Conservation (phyloP, 352 stramenopile species). For the Blastocystis sp. region DNA sequence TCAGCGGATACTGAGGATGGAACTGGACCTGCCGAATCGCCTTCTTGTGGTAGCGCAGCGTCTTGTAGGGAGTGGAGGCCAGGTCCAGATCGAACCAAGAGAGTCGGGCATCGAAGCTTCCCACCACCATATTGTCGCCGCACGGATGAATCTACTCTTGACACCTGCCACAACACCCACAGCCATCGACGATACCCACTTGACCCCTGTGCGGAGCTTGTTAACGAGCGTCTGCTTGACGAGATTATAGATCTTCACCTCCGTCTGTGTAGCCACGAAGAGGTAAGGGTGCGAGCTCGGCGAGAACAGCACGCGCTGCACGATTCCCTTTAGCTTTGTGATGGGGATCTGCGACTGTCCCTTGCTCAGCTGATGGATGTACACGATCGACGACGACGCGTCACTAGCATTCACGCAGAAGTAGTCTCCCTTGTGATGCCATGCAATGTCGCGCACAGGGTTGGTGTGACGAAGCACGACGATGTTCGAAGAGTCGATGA, state of each 20-base stretch:
- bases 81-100: conserved; percentile 99
- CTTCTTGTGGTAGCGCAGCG: conserved; percentile 95
- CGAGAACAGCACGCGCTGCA: conserved; percentile 93
- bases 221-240: conserved; percentile 93
- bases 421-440: conserved; percentile 98
- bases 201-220: conserved; percentile 90
- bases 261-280: conserved; percentile 95
- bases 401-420: conserved; percentile 80
- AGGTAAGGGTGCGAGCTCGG: conserved; percentile 92
- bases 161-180: conserved; percentile 13
- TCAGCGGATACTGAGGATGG: conserved; percentile 87
- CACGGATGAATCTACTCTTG: conserved; percentile 79
- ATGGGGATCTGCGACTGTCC: conserved; percentile 91
- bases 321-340: conserved; percentile 81
- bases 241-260: conserved; percentile 97
- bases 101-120: conserved; percentile 90
- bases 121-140: conserved; percentile 96
- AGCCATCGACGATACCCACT: conserved; percentile 97
- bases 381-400: conserved; percentile 75
- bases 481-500: not conserved
- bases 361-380: conserved; percentile 97
- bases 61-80: conserved; percentile 93
- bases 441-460: conserved; percentile 76
- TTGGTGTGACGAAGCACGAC: not conserved
- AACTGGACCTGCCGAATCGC: conserved; percentile 86